A percentile compares a stretch with the other conserved stretches of the same genome.
phyloP scores from a whole-genome alignment of 257 asterid genomes.

The Solanum chmielewskii region DNA sequence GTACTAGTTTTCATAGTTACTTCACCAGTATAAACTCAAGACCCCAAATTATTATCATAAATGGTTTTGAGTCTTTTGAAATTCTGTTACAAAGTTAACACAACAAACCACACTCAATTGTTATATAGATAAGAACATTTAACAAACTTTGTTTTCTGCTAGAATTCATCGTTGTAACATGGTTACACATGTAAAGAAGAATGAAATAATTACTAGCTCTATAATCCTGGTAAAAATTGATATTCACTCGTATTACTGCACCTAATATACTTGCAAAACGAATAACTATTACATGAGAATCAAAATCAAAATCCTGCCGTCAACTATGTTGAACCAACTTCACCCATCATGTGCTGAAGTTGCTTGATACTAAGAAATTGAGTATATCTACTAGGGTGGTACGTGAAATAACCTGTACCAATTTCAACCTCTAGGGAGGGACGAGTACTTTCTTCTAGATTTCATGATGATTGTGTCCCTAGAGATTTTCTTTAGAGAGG shows the following conservation, averaged over 20 bases:
- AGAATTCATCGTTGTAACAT: neutral
- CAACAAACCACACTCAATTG: neutral
- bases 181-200: neutral
- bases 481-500: too few species aligned
- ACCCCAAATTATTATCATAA: neutral
- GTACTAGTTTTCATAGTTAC: too few species aligned
- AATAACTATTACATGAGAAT: neutral
- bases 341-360: slow-evolving; percentile 51
- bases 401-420: too few species aligned
- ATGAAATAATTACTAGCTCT: neutral
- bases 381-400: too few species aligned
- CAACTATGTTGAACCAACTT: slow-evolving; percentile 41
- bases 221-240: neutral
- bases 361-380: slow-evolving; percentile 7
- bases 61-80: neutral
- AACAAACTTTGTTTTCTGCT: neutral
- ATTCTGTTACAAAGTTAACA: neutral
- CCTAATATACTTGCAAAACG: neutral
- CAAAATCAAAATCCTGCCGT: slow-evolving; percentile 22
- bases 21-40: too few species aligned
- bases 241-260: neutral
- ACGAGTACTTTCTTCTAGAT: too few species aligned
- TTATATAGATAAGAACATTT: neutral
- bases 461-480: too few species aligned
- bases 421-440: too few species aligned